Conservation (phyloP, 106 monocot genomes). For the Acorus calamus region DNA sequence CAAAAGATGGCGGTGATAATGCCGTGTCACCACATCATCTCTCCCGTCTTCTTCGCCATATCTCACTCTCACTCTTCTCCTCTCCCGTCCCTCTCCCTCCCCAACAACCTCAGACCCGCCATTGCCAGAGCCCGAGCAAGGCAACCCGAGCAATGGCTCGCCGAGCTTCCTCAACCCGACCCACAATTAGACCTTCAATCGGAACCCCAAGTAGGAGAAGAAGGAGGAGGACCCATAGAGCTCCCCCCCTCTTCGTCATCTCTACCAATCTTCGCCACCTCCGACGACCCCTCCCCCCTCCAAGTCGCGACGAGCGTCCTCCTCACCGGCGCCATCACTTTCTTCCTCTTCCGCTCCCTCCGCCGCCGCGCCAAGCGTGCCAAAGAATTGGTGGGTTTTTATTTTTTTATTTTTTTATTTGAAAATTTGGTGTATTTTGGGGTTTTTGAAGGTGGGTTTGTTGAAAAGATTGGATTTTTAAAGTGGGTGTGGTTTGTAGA, state of each 20-base stretch:
- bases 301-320: conserved; percentile 83
- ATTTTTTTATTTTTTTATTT: neutral
- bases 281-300: conserved; percentile 69
- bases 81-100: neutral
- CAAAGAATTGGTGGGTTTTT: conserved; percentile 50
- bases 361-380: conserved; percentile 83
- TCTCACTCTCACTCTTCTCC: neutral
- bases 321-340: conserved; percentile 79
- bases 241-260: conserved; percentile 25
- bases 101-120: neutral
- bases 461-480: no score
- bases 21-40: conserved; percentile 5
- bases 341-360: conserved; percentile 91
- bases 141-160: neutral
- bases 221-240: conserved; percentile 61
- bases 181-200: no score
- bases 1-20: no score
- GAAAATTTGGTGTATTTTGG: neutral
- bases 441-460: conserved; percentile 1
- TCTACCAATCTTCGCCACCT: conserved; percentile 46
- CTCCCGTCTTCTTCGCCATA: neutral
- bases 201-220: neutral
- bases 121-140: neutral
- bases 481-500: conserved; percentile 21
- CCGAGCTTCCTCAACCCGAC: neutral